phyloP scores from a whole-genome alignment of 2,329 filamentous ascomycete species.

The Dothideomycetes sp. region DNA sequence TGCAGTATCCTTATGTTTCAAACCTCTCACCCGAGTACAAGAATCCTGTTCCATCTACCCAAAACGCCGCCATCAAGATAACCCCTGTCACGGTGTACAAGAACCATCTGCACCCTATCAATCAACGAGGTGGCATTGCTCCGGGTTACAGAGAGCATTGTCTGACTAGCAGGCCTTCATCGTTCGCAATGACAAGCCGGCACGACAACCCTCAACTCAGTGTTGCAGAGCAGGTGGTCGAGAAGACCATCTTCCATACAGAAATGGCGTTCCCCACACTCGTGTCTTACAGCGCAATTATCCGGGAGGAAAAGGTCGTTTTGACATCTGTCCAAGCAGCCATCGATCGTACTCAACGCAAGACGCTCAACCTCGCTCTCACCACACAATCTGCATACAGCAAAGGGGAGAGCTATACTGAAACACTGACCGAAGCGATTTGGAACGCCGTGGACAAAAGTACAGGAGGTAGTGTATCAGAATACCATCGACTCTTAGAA shows the following conservation, averaged over 20 bases:
- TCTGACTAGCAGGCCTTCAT: slow-evolving; percentile 64
- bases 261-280: slow-evolving; percentile 87
- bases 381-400: slow-evolving; percentile 53
- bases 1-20: slow-evolving; percentile 58
- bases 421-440: slow-evolving; percentile 64
- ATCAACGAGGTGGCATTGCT: slow-evolving; percentile 76
- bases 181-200: slow-evolving; percentile 68
- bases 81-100: slow-evolving; percentile 69
- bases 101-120: slow-evolving; percentile 72
- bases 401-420: slow-evolving; percentile 56
- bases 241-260: slow-evolving; percentile 78
- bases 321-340: slow-evolving; percentile 76
- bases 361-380: slow-evolving; percentile 74
- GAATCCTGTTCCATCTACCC: neutral
- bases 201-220: slow-evolving; percentile 55
- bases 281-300: slow-evolving; percentile 74
- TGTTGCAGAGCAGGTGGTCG: slow-evolving; percentile 62
- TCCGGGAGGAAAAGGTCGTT: slow-evolving; percentile 55
- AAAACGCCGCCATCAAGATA: slow-evolving; percentile 13
- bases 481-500: slow-evolving; percentile 64
- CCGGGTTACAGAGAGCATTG: slow-evolving; percentile 80
- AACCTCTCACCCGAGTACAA: slow-evolving; percentile 7
- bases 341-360: slow-evolving; percentile 79
- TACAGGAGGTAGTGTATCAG: slow-evolving; percentile 67
- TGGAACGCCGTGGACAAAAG: slow-evolving; percentile 64